phyloP scores from a whole-genome alignment of 305 asterid genomes.

The Solanum hybrid region DNA sequence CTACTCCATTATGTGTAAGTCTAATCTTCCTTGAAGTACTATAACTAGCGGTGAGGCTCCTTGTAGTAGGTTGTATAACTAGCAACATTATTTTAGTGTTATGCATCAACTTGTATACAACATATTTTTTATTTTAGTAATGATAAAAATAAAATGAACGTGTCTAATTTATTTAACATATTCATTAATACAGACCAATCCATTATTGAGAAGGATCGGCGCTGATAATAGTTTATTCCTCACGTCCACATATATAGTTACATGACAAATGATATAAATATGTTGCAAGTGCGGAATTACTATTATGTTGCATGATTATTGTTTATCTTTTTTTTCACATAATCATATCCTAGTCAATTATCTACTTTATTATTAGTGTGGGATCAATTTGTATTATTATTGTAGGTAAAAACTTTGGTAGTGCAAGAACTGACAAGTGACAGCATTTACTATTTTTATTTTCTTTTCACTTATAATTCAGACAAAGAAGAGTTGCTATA shows the following conservation, averaged over 20 bases:
- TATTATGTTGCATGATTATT: neutral
- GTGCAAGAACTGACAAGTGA: neutral
- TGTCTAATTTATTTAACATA: neutral
- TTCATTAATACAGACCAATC: neutral
- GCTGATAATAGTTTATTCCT: neutral
- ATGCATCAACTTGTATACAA: neutral
- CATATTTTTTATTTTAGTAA: neutral
- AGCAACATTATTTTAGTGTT: neutral
- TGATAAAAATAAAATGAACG: neutral
- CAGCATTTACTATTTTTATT: neutral
- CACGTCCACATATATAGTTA: neutral
- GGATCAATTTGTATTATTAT: neutral
- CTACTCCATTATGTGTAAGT: neutral
- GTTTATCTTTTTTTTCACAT: neutral
- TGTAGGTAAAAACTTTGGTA: neutral
- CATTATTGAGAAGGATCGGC: neutral
- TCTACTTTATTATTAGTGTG: neutral
- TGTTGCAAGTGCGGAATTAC: neutral
- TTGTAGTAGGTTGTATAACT: neutral
- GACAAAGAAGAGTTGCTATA: neutral
- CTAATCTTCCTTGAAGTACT: neutral
- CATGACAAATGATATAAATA: neutral
- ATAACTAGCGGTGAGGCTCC: neutral
- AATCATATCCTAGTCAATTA: neutral
- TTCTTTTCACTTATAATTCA: neutral